A percentile compares a stretch with the other conserved stretches of the same genome.
phyloP scores from a whole-genome alignment of 2,329 filamentous ascomycete species.

The Arthrobotrys iridis region DNA sequence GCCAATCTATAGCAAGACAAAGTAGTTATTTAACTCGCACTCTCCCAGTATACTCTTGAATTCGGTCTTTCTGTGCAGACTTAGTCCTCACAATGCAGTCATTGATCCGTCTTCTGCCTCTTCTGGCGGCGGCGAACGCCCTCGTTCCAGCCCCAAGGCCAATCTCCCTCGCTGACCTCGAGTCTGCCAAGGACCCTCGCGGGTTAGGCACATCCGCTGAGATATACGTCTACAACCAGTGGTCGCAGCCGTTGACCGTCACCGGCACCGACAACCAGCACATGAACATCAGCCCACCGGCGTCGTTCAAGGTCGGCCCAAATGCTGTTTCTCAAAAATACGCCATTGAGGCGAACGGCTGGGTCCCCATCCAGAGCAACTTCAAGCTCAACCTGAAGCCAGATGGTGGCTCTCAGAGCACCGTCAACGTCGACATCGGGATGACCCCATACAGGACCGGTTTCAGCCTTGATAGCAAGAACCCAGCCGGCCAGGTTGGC shows the following conservation, averaged over 20 bases:
- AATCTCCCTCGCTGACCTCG: neutral
- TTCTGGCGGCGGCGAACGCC: conserved; percentile 39
- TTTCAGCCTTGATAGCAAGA: conserved; percentile 3
- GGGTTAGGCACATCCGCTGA: conserved; percentile 40
- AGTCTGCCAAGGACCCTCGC: conserved; percentile 15
- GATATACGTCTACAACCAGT: conserved; percentile 39
- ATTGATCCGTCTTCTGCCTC: conserved; percentile 31
- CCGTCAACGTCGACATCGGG: conserved; percentile 38
- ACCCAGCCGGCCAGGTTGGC: conserved; percentile 28
- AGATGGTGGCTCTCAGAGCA: conserved; percentile 24
- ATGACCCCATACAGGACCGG: conserved; percentile 24
- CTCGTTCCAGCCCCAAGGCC: conserved; percentile 44
- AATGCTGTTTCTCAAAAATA: conserved; percentile 24
- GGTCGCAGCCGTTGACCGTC: conserved; percentile 12
- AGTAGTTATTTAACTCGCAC: neutral
- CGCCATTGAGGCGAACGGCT: conserved; percentile 35
- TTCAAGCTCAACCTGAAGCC: conserved; percentile 37
- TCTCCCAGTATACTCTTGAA: neutral
- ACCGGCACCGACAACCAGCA: conserved; percentile 15
- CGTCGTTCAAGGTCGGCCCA: neutral
- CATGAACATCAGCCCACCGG: conserved; percentile 26
- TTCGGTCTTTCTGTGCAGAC: neutral
- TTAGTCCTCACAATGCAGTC: conserved; percentile 33
- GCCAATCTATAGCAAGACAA: neutral
- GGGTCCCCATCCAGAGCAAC: conserved; percentile 42